phyloP scores from a whole-genome alignment of 2,329 filamentous ascomycete species.

The Paecilomyces dactylethromorphus region DNA sequence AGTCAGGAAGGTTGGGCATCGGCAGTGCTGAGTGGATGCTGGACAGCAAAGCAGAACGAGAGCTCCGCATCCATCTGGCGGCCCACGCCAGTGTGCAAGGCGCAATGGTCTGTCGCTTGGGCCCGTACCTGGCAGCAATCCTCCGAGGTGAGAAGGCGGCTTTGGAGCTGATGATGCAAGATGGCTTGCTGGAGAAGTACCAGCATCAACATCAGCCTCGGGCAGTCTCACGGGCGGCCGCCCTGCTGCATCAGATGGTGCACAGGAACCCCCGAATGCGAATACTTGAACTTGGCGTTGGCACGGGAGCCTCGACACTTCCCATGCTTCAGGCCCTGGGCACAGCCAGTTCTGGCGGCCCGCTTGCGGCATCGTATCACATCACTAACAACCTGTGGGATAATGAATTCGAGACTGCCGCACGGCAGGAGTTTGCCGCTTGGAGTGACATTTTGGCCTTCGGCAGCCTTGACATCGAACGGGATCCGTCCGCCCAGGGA shows the following conservation, averaged over 20 bases:
- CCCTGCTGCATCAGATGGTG: neutral
- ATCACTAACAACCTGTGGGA: constrained; percentile 28
- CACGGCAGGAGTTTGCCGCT: neutral
- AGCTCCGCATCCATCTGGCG: no score
- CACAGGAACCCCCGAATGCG: neutral
- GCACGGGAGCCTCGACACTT: neutral
- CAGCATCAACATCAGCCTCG: neutral
- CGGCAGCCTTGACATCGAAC: constrained; percentile 26
- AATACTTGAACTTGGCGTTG: neutral
- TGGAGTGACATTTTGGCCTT: constrained; percentile 9
- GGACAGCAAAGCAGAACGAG: no score
- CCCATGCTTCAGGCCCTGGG: neutral
- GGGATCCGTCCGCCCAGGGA: constrained; percentile 25
- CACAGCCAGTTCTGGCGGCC: neutral
- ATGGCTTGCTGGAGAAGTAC: neutral
- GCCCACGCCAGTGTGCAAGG: no score
- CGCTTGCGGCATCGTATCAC: neutral
- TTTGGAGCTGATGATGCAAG: neutral
- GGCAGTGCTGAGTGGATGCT: neutral
- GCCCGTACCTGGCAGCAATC: neutral
- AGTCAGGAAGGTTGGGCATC: neutral
- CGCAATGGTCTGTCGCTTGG: neutral
- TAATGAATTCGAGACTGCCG: neutral
- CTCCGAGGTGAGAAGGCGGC: neutral
- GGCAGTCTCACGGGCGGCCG: no score